Percentiles rank a stretch among this genome's conserved stretches.
These are phyloP conservation scores for Dictyostelium capitatum DNA, from an alignment of 78 protist genomes.

Conservation along the genomic window DNA sequence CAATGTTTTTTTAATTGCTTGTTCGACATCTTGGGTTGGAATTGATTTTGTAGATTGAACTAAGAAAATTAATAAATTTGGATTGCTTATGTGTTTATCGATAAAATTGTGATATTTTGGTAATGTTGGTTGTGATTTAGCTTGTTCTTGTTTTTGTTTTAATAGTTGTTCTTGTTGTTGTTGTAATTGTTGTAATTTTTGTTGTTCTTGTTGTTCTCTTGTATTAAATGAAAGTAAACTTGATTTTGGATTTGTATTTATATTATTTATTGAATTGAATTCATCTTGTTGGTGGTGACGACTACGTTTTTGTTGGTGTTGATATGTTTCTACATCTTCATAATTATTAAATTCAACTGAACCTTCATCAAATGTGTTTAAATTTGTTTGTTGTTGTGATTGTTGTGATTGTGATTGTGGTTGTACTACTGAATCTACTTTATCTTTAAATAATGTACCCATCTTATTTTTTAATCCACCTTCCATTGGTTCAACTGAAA, in stretches of 20 bases:
- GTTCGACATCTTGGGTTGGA: too few relatives aligned
- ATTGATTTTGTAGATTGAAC: background rate
- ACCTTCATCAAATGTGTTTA: background rate
- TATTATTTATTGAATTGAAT: too few relatives aligned
- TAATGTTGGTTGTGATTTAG: too few relatives aligned
- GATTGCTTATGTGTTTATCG: background rate
- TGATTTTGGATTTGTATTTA: too few relatives aligned
- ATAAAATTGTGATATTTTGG: background rate
- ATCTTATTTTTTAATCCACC: background rate
- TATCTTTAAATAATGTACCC: background rate
- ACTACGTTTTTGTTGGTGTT: background rate
- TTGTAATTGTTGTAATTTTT: background rate
- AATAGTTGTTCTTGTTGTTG: background rate
- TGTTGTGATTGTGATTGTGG: background rate
- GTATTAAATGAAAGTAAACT: too few relatives aligned
- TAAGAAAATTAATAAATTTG: background rate
- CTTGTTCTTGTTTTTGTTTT: too few relatives aligned
- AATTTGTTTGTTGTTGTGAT: background rate
- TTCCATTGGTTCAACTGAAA: slow-evolving; percentile 12
- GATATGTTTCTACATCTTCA: background rate
- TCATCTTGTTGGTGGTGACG: background rate
- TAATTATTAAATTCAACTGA: background rate
- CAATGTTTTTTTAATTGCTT: background rate
- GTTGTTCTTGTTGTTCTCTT: background rate
- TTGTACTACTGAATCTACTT: background rate